Evolutionary conservation across 306 rosid genomes (phyloP), one percentile per base, ranked within the genome.

Genomic region (Neltuma alba): DNA sequence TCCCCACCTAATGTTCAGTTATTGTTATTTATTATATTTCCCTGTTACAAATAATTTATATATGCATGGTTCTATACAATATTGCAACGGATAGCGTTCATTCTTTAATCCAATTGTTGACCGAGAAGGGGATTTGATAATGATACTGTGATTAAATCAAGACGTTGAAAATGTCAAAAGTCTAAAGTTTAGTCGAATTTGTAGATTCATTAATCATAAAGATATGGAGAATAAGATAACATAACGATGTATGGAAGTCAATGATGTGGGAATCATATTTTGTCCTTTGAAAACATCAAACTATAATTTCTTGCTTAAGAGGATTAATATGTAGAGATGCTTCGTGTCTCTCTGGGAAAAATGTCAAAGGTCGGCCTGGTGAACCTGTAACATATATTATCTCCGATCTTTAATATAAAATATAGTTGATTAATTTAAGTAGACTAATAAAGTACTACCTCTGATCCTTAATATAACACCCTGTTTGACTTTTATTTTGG

Each of bases 341-440:
- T 54, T 54, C 30, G 30, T 8, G 27, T 9, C 13, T 52, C 58
- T 7, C 0, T 3, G 3, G 2, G 15, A 7, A 31, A 13, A 28
- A 36, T 21, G 75, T 44, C 75, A 70, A 69, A 37, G 55, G 55
- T 4, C 3, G 36, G 55, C 55, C 45, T 69, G 21, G 55, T 69
- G 37, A 14, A 12, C 55, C 14, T 2, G 54, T 16, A 5, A 47
- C 13, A 47, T 44, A 20, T 54, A 54, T n/a, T n/a, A n/a, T n/a
- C n/a, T n/a, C n/a, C n/a, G n/a, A n/a, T n/a, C n/a, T n/a, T n/a
- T n/a, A n/a, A n/a, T n/a, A n/a, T n/a, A n/a, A n/a, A n/a, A n/a
- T n/a, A n/a, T n/a, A n/a, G n/a, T n/a, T n/a, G n/a, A n/a, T n/a
- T n/a, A n/a, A n/a, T n/a, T n/a, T n/a, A n/a, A n/a, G n/a, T n/a